Percentiles rank a stretch among this genome's conserved stretches.
These are phyloP conservation scores for Phaeosphaeria sp. DNA, from an alignment of 2,329 filamentous ascomycete genomes.

Conservation along the genomic window DNA sequence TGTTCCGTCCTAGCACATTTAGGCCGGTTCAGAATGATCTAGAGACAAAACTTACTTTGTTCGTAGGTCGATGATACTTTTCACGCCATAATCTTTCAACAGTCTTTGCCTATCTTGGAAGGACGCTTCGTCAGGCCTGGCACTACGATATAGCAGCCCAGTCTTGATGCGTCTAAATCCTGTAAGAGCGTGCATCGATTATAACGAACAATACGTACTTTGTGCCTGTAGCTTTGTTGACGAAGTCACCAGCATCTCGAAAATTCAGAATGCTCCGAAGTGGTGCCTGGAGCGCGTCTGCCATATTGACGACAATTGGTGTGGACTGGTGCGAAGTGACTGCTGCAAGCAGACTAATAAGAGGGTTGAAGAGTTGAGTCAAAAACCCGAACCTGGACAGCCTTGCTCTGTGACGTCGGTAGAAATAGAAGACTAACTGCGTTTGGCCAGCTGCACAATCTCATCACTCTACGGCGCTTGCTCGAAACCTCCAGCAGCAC, in stretches of 20 bases:
- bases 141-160: slow-evolving; percentile 42
- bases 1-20: slow-evolving; percentile 69
- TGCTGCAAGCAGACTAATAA: not conserved
- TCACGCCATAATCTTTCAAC: slow-evolving; percentile 66
- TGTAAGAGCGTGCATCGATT: slow-evolving; percentile 6
- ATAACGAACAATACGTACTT: slow-evolving; percentile 12
- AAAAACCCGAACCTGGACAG: not conserved
- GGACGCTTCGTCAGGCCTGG: slow-evolving; percentile 70
- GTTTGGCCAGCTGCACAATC: not conserved
- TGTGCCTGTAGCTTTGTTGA: slow-evolving; percentile 30
- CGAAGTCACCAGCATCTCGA: slow-evolving; percentile 43
- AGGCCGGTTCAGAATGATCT: not conserved
- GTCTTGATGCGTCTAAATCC: slow-evolving; percentile 30
- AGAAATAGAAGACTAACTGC: not conserved
- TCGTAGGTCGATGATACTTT: slow-evolving; percentile 78
- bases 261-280: slow-evolving; percentile 46
- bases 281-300: slow-evolving; percentile 17
- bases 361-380: not conserved
- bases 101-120: slow-evolving; percentile 67
- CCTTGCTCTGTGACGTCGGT: not conserved
- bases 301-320: not conserved
- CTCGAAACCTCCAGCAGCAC: not conserved
- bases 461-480: not conserved
- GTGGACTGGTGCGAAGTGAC: not conserved
- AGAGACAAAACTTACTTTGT: slow-evolving; percentile 64